Percentiles rank a stretch among this genome's conserved stretches.
phyloP scores from a whole-genome alignment of 305 asterid species.

The Salvia sclarea region DNA sequence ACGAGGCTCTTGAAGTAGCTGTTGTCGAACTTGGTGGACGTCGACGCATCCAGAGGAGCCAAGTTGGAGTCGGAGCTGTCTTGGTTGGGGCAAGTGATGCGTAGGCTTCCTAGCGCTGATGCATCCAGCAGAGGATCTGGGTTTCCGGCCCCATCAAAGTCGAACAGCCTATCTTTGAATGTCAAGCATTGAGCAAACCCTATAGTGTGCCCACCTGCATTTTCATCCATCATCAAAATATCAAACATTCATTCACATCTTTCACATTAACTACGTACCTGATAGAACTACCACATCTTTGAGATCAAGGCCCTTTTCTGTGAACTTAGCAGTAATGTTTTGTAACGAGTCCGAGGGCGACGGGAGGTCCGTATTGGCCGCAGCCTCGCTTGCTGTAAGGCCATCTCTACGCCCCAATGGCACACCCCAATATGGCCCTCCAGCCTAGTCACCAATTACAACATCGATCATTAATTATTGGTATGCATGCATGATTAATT shows the following conservation, averaged over 20 bases:
- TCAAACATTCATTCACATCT: no score
- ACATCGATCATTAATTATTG: no score
- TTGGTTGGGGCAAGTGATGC: constrained; percentile 51
- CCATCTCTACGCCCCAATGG: constrained; percentile 78
- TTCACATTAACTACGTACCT: no score
- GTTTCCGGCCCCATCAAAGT: constrained; percentile 75
- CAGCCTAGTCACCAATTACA: constrained; percentile 45
- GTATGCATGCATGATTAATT: no score
- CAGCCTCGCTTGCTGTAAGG: constrained; percentile 53
- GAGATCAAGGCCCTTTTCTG: constrained; percentile 57
- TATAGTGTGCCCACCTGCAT: constrained; percentile 64
- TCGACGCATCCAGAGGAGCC: constrained; percentile 55
- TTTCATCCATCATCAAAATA: background rate
- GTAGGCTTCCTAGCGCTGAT: constrained; percentile 43
- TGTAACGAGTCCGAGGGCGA: constrained; percentile 64
- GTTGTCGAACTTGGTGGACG: constrained; percentile 57
- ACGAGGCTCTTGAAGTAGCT: constrained; percentile 55
- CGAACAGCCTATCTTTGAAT: constrained; percentile 61
- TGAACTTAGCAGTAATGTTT: constrained; percentile 62
- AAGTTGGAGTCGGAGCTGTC: constrained; percentile 51
- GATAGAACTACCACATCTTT: constrained; percentile 75
- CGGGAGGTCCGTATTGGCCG: constrained; percentile 68
- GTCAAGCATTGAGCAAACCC: constrained; percentile 76
- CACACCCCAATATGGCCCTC: constrained; percentile 67
- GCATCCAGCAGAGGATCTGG: constrained; percentile 66